Percentiles rank a stretch among this genome's conserved stretches.
Conservation (phyloP, 352 stramenopile genomes). For the Globisporangium rhizosaccharum region DNA sequence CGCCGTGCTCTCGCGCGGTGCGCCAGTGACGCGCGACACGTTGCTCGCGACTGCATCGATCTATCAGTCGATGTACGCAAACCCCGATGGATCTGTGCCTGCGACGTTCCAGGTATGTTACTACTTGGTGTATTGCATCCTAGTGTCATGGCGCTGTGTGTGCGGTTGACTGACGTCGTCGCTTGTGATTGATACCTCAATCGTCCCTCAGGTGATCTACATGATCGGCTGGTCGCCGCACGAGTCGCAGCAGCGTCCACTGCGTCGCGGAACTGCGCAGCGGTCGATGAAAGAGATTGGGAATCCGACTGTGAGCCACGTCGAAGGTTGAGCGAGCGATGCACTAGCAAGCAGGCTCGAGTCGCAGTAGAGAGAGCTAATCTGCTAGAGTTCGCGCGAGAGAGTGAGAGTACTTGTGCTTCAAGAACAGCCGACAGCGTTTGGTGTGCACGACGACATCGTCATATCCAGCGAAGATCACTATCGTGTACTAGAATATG, state of each 20-base stretch:
- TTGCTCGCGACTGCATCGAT: conserved; percentile 92
- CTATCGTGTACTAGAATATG: no score
- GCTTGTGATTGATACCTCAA: neutral
- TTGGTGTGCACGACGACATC: no score
- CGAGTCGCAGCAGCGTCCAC: conserved; percentile 91
- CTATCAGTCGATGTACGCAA: conserved; percentile 92
- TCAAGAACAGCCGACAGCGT: no score
- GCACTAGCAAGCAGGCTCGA: neutral
- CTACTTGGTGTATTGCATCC: no score
- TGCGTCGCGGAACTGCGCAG: conserved; percentile 73
- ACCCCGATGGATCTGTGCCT: conserved; percentile 85
- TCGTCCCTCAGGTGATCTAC: conserved; percentile 79
- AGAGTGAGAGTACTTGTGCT: no score
- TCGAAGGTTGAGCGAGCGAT: conserved; percentile 2
- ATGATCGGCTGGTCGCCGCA: conserved; percentile 98
- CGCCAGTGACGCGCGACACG: conserved; percentile 84
- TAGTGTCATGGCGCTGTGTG: no score
- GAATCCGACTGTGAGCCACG: conserved; percentile 15
- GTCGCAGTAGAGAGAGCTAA: no score
- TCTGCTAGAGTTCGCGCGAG: no score
- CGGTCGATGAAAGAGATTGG: conserved; percentile 75
- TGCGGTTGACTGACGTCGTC: no score
- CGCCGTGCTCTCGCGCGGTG: conserved; percentile 60
- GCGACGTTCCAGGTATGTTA: conserved; percentile 88
- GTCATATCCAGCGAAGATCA: no score